These are phyloP conservation scores for Fusarium concolor DNA, from an alignment of 2,329 filamentous ascomycete species.

Conservation along the genomic window DNA sequence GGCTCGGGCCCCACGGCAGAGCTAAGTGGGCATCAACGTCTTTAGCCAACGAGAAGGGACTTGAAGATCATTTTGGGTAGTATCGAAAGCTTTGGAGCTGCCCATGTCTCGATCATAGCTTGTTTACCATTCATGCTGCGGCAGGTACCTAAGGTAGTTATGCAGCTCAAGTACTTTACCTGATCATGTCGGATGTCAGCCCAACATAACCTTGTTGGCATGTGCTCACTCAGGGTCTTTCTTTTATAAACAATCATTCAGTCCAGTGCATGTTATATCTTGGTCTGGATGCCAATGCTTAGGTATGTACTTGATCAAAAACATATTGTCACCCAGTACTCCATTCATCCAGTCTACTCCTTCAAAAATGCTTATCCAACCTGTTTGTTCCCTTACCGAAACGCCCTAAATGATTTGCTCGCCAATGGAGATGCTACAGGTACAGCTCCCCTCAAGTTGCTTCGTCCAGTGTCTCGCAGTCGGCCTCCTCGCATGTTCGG, in stretches of 20 bases:
- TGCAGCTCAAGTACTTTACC: no score
- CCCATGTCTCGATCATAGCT: neutral
- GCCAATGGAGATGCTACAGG: conserved; percentile 54
- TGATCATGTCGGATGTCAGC: neutral
- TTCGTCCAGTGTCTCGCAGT: conserved; percentile 57
- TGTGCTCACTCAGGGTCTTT: neutral
- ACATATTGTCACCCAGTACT: conserved; percentile 28
- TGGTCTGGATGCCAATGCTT: conserved; percentile 16
- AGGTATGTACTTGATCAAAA: conserved; percentile 34
- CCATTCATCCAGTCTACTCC: conserved; percentile 36
- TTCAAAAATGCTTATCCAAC: conserved; percentile 37
- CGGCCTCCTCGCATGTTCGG: conserved; percentile 64
- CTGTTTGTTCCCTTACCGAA: conserved; percentile 50
- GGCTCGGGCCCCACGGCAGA: conserved; percentile 31
- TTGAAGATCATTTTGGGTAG: conserved; percentile 37
- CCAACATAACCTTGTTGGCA: neutral
- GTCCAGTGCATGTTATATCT: neutral
- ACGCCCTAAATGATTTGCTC: conserved; percentile 58
- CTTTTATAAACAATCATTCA: neutral
- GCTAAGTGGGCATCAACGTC: conserved; percentile 22
- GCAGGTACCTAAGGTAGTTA: neutral
- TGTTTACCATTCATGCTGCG: no score
- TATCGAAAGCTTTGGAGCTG: conserved; percentile 10
- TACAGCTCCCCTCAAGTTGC: conserved; percentile 41
- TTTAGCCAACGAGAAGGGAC: conserved; percentile 39